Evolutionary conservation across 257 asterid genomes (phyloP).

Genomic region (Perilla frutescens): DNA sequence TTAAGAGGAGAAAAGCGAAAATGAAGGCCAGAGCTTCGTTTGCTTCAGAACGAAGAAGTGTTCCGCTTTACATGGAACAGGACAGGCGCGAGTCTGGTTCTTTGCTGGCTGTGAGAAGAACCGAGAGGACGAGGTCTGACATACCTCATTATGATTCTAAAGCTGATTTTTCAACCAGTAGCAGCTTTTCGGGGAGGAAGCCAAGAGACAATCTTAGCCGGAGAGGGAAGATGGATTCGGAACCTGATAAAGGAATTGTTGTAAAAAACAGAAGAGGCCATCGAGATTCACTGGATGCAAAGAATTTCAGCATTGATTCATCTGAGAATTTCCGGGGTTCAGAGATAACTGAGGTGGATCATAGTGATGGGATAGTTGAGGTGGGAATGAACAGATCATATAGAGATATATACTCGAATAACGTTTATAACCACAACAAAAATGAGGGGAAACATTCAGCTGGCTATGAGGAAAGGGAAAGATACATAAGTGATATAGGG

Average conservation of each 20-base stretch:
- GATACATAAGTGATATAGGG: conserved; percentile 32
- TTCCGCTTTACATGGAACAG: conserved; percentile 35
- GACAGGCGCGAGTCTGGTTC: conserved; percentile 40
- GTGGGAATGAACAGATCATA: conserved; percentile 40
- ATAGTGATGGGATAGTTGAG: conserved; percentile 58
- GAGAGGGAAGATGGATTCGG: conserved; percentile 28
- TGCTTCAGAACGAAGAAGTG: conserved; percentile 44
- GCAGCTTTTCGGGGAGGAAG: conserved; percentile 44
- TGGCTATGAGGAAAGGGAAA: not conserved
- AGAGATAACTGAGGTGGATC: conserved; percentile 44
- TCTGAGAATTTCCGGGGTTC: conserved; percentile 35
- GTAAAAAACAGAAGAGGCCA: conserved; percentile 35
- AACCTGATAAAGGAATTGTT: conserved; percentile 27
- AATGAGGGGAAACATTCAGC: conserved; percentile 34
- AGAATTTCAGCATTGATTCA: conserved; percentile 39
- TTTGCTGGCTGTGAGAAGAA: conserved; percentile 43
- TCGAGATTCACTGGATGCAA: conserved; percentile 38
- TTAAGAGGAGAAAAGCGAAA: conserved; percentile 56
- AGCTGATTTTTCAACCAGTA: conserved; percentile 46
- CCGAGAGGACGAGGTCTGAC: conserved; percentile 62
- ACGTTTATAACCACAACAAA: conserved; percentile 43
- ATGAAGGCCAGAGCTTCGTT: conserved; percentile 50
- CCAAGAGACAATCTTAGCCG: conserved; percentile 38
- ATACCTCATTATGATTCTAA: conserved; percentile 47
- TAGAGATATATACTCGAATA: conserved; percentile 46